Evolutionary conservation across 768 basidiomycete genomes (phyloP).

Genomic region (Tulasnella sp.): DNA sequence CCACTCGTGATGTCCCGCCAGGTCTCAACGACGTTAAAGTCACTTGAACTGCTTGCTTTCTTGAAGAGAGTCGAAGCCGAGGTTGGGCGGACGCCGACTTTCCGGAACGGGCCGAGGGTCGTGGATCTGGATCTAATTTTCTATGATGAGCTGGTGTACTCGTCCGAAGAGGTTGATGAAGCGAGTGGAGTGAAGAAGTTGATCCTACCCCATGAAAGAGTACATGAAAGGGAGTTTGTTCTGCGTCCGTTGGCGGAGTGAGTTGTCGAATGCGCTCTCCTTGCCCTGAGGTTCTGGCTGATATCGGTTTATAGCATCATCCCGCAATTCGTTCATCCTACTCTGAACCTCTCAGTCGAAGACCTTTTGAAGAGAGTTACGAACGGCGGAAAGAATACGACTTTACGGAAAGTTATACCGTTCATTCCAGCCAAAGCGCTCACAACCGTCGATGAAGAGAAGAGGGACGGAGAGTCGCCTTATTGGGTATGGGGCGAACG

Average conservation of each 20-base stretch:
- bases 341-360: constrained; percentile 35
- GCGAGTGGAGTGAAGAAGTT: constrained; percentile 45
- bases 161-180: constrained; percentile 31
- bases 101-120: constrained; percentile 77
- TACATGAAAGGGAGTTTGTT: constrained; percentile 86
- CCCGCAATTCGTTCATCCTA: constrained; percentile 60
- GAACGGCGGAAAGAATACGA: constrained; percentile 17
- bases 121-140: constrained; percentile 83
- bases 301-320: constrained; percentile 55
- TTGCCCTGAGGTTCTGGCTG: neutral
- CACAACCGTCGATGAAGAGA: constrained; percentile 12
- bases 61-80: constrained; percentile 61
- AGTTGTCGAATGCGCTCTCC: constrained; percentile 22
- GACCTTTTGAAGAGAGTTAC: constrained; percentile 35
- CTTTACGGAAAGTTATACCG: constrained; percentile 57
- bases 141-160: constrained; percentile 51
- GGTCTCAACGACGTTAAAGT: constrained; percentile 64
- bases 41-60: constrained; percentile 44
- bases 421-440: constrained; percentile 30
- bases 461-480: neutral
- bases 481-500: constrained; percentile 21
- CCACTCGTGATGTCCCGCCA: constrained; percentile 26
- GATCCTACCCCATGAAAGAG: constrained; percentile 70
- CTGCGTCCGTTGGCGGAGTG: constrained; percentile 81
- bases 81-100: constrained; percentile 68